Conservation (phyloP, 768 basidiomycete species). For the Mycena rosella region DNA sequence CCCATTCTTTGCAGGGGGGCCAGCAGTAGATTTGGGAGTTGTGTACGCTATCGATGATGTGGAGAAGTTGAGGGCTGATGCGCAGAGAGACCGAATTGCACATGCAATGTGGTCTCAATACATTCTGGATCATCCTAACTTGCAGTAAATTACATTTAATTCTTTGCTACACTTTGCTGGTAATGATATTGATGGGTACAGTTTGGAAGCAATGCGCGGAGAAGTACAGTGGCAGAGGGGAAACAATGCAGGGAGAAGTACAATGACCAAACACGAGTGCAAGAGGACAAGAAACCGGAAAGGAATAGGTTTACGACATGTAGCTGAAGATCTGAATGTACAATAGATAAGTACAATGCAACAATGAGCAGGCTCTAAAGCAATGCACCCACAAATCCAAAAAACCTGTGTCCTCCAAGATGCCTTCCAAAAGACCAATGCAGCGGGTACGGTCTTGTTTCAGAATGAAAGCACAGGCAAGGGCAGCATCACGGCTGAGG, state of each 20-base stretch:
- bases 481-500: not conserved
- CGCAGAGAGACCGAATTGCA: slow-evolving; percentile 14
- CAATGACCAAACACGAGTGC: no score
- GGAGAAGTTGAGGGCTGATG: slow-evolving; percentile 18
- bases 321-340: no score
- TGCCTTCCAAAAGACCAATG: not conserved
- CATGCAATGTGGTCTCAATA: slow-evolving; percentile 18
- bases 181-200: not conserved
- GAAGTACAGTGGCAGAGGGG: no score
- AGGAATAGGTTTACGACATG: no score
- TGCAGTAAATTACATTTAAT: no score
- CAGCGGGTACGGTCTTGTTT: not conserved
- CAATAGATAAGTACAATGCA: no score
- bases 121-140: slow-evolving; percentile 17
- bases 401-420: slow-evolving; percentile 4
- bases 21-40: not conserved
- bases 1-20: slow-evolving; percentile 4
- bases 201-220: no score
- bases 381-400: not conserved
- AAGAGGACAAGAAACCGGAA: no score
- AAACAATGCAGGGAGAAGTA: no score
- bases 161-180: not conserved
- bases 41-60: not conserved
- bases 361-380: no score
- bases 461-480: slow-evolving; percentile 1